These are phyloP conservation scores for Podospora tetraspora DNA, from an alignment of 495 filamentous ascomycete species.

Conservation along the genomic window DNA sequence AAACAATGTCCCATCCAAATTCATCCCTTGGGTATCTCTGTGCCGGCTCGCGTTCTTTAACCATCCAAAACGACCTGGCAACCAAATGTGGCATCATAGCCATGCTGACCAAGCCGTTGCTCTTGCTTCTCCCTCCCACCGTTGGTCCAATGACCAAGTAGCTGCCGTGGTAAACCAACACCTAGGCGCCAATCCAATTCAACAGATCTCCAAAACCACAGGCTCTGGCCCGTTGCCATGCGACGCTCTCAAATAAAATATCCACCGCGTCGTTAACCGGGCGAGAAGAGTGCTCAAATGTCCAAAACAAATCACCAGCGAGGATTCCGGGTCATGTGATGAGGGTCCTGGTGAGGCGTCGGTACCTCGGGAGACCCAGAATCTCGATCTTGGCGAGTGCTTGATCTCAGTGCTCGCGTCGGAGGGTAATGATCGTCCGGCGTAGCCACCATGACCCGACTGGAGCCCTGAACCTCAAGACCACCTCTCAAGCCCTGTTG, in stretches of 20 bases:
- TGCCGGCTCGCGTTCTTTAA: neutral
- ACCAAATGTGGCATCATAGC: neutral
- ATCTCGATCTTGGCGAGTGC: neutral
- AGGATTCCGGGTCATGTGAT: neutral
- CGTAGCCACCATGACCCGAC: neutral
- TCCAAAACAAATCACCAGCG: neutral
- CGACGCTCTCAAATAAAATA: neutral
- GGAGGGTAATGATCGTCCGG: neutral
- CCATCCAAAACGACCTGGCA: slow-evolving; percentile 5
- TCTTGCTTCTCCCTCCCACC: neutral
- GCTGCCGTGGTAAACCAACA: neutral
- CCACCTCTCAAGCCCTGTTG: neutral
- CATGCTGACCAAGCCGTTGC: neutral
- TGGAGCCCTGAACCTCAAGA: neutral
- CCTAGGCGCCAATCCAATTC: neutral
- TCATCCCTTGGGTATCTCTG: neutral
- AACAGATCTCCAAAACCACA: neutral
- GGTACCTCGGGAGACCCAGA: neutral
- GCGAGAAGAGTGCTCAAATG: neutral
- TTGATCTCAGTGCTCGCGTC: neutral
- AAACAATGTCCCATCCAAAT: slow-evolving; percentile 1
- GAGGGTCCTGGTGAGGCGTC: neutral
- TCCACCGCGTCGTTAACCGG: neutral
- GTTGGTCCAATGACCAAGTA: neutral
- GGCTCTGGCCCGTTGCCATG: neutral